Base-by-base conservation (phyloP, 148 eudicot genomes). In the Rhododendron molle region DNA sequence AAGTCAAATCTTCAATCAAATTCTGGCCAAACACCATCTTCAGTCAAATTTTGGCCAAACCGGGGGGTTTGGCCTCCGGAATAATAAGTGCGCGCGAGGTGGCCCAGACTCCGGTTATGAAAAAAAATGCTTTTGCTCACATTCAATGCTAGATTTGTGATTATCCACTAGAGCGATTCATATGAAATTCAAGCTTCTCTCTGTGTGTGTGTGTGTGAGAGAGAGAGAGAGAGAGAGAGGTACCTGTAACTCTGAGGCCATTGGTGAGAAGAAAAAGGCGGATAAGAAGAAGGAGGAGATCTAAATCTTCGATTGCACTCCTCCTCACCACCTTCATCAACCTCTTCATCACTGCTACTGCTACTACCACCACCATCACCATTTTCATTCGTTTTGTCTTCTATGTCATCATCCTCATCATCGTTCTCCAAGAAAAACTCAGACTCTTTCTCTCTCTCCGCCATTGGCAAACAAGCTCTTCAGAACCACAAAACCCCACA, bases 171-270 rank as follows among this genome's bases (percentile, higher is more conserved):
- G 34, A 69, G 13, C 28, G 36, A 7, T 28, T 69, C 74, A 69
- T 11, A 28, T 0, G 12, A 30, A 67, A 71, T 28, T 71, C 76
- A 71, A 71, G 38, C 76, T 71, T 71, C 11, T 46, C 0, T 44
- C 11, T 44, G 47, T 44, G 47, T 6, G 10, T 46, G 11, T 46
- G 47, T 46, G 49, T 8, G 49, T 7, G 49, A 0, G 49, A 0
- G 46, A 12, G 36, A 4, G 38, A 28, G 76, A 28, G 76, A 71
- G 76, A 71, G 76, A 74, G 36, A 4, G 46, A 9, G 1, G 69
- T 72, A 93, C 97, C 90, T 92, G 83, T 77, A 94, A 90, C 95
- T 94, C 84, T 88, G 97, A 58, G 97, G 97, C 97, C 97, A 94
- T 82, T 88, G 91, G n/a, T 88, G 92, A 81, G 93, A 91, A 43